phyloP scores from a whole-genome alignment of 805 yeast genomes.

The Diddensiella transvaalensis region DNA sequence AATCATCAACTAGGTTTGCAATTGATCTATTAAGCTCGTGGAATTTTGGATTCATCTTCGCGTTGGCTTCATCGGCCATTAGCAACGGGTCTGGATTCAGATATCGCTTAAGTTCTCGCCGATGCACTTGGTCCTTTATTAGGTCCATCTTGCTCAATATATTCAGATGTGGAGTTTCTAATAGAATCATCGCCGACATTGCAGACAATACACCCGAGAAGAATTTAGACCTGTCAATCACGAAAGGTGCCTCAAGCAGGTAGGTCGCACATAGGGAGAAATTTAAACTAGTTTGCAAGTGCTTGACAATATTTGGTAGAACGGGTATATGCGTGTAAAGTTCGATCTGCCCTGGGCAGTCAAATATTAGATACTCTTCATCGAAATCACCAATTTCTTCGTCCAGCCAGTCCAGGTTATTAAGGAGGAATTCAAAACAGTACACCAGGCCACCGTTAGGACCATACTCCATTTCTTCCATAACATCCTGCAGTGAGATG shows the following conservation, averaged over 20 bases:
- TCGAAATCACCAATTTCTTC: slow-evolving; percentile 95
- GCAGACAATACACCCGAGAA: slow-evolving; percentile 95
- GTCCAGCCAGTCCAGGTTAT: slow-evolving; percentile 94
- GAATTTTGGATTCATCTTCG: slow-evolving; percentile 57
- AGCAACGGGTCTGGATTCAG: slow-evolving; percentile 89
- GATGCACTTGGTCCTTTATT: slow-evolving; percentile 72
- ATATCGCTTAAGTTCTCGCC: slow-evolving; percentile 74
- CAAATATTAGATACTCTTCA: slow-evolving; percentile 91
- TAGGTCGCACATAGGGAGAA: slow-evolving; percentile 92
- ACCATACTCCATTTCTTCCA: slow-evolving; percentile 90
- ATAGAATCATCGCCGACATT: slow-evolving; percentile 95
- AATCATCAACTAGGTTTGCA: slow-evolving; percentile 90
- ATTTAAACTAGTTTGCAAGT: slow-evolving; percentile 71
- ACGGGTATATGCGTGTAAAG: slow-evolving; percentile 92
- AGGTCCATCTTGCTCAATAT: slow-evolving; percentile 83
- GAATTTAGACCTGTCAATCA: slow-evolving; percentile 84
- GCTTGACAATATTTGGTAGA: slow-evolving; percentile 82
- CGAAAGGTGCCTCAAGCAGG: slow-evolving; percentile 89
- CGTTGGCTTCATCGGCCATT: slow-evolving; percentile 49
- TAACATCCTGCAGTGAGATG: slow-evolving; percentile 86
- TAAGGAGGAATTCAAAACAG: slow-evolving; percentile 83
- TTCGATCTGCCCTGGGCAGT: slow-evolving; percentile 97
- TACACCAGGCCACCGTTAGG: slow-evolving; percentile 94
- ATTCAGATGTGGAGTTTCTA: slow-evolving; percentile 93
- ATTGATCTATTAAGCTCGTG: slow-evolving; percentile 72